phyloP scores from a whole-genome alignment of 2,329 filamentous ascomycete genomes.

The Monosporascus ibericus region DNA sequence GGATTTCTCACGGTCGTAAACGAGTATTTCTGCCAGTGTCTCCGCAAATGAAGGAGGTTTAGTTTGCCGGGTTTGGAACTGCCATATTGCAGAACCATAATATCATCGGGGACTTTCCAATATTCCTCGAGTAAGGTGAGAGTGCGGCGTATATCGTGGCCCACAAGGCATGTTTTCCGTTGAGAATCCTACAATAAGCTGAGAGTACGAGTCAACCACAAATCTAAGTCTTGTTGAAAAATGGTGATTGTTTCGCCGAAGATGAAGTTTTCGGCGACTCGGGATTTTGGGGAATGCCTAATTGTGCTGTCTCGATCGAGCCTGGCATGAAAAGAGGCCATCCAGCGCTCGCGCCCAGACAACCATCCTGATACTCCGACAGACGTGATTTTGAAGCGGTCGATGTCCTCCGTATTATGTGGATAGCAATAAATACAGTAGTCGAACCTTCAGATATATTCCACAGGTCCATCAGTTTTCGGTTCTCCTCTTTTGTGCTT shows the following conservation, averaged over 20 bases:
- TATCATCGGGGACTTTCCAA: slow-evolving; percentile 3
- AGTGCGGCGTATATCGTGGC: background rate
- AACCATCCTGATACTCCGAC: too few species aligned
- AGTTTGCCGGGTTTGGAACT: background rate
- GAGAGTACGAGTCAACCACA: background rate
- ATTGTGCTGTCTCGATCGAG: too few species aligned
- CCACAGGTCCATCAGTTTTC: too few species aligned
- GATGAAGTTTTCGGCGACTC: too few species aligned
- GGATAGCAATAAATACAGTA: too few species aligned
- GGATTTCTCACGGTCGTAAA: background rate
- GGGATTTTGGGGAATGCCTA: too few species aligned
- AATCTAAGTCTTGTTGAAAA: background rate
- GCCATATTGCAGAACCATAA: slow-evolving; percentile 7
- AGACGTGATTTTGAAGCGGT: too few species aligned
- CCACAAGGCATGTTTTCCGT: slow-evolving; percentile 1
- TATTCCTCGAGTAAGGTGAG: background rate
- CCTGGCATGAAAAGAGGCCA: too few species aligned
- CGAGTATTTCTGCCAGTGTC: background rate
- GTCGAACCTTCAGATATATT: too few species aligned
- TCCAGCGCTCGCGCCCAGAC: rapidly evolving
- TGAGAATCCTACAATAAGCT: background rate
- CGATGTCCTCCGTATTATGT: too few species aligned
- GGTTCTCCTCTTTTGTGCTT: too few species aligned
- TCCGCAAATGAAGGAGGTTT: background rate
- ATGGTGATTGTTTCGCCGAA: too few species aligned